These are phyloP conservation scores for Aspergillus nanangensis DNA, from an alignment of 495 filamentous ascomycete genomes.

Conservation along the genomic window DNA sequence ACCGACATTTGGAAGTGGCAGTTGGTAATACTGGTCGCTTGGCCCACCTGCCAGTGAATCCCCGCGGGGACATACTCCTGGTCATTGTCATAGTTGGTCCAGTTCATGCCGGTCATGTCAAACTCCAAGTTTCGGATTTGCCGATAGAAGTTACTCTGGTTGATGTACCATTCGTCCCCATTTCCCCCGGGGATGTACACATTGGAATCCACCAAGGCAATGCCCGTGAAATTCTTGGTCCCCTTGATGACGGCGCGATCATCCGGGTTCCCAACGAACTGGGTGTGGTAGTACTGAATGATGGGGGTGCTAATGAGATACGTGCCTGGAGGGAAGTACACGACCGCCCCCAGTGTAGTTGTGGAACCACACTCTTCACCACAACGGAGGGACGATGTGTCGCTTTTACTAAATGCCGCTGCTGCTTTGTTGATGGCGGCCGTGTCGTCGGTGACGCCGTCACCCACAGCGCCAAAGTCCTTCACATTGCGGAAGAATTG, in stretches of 20 bases:
- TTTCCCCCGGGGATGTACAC: slow-evolving; percentile 29
- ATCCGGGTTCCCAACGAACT: slow-evolving; percentile 22
- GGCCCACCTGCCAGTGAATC: slow-evolving; percentile 30
- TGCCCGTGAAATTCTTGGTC: slow-evolving; percentile 10
- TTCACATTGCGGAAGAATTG: no score
- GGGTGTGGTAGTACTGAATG: slow-evolving; percentile 25
- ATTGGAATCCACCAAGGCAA: slow-evolving; percentile 25
- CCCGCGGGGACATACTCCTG: slow-evolving; percentile 17
- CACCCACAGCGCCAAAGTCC: no score
- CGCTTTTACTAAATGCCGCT: no score
- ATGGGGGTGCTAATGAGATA: slow-evolving; percentile 25
- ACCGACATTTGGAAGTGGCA: slow-evolving; percentile 39
- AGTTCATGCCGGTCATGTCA: slow-evolving; percentile 22
- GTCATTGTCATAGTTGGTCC: slow-evolving; percentile 6
- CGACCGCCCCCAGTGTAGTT: no score
- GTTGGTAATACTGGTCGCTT: slow-evolving; percentile 35
- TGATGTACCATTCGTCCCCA: slow-evolving; percentile 16
- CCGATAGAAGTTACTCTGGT: slow-evolving; percentile 23
- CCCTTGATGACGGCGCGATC: slow-evolving; percentile 15
- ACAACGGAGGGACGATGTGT: no score
- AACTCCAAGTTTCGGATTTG: slow-evolving; percentile 24
- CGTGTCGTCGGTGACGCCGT: no score
- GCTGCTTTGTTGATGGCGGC: no score
- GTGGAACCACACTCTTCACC: no score
- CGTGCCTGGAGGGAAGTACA: slow-evolving; percentile 18